Conservation (phyloP, 371 early-diverging fungal species). For the Mortierella polycephala region DNA sequence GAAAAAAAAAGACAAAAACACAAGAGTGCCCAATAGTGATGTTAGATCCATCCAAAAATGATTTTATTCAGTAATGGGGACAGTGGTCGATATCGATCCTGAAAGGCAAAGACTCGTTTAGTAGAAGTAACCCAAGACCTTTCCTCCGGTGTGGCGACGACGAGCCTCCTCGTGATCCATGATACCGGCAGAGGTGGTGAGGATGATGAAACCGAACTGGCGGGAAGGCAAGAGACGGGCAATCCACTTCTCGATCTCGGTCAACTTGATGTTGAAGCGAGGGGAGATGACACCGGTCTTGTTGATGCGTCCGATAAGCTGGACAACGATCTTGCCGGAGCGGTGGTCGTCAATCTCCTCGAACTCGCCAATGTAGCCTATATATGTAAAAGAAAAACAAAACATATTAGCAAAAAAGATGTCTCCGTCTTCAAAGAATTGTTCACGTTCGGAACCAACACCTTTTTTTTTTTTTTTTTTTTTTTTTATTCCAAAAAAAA, state of each 20-base stretch:
- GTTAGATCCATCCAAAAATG: constrained; percentile 1
- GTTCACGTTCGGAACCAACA: too few relatives aligned
- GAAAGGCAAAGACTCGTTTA: constrained; percentile 41
- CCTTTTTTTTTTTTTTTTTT: too few relatives aligned
- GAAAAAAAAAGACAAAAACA: too few relatives aligned
- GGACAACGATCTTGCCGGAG: constrained; percentile 98
- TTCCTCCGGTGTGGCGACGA: constrained; percentile 98
- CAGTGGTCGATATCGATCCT: not conserved
- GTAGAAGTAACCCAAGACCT: constrained; percentile 94
- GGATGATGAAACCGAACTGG: constrained; percentile 98
- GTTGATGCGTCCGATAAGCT: constrained; percentile 99
- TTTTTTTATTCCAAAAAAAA: too few relatives aligned
- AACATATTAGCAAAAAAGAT: constrained; percentile 1
- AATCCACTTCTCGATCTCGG: constrained; percentile 98
- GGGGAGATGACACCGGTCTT: constrained; percentile 99
- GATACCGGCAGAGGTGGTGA: constrained; percentile 99
- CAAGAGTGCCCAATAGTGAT: too few relatives aligned
- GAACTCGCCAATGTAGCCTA: constrained; percentile 99
- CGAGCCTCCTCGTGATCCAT: constrained; percentile 99
- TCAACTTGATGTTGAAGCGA: constrained; percentile 97
- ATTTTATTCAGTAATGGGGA: constrained; percentile 6
- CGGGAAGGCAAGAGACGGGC: constrained; percentile 98
- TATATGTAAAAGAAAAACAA: constrained; percentile 2
- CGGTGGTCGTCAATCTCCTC: constrained; percentile 99
- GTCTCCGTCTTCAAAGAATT: not conserved